phyloP scores from a whole-genome alignment of 2,329 filamentous ascomycete genomes.

The Periconia sp. region DNA sequence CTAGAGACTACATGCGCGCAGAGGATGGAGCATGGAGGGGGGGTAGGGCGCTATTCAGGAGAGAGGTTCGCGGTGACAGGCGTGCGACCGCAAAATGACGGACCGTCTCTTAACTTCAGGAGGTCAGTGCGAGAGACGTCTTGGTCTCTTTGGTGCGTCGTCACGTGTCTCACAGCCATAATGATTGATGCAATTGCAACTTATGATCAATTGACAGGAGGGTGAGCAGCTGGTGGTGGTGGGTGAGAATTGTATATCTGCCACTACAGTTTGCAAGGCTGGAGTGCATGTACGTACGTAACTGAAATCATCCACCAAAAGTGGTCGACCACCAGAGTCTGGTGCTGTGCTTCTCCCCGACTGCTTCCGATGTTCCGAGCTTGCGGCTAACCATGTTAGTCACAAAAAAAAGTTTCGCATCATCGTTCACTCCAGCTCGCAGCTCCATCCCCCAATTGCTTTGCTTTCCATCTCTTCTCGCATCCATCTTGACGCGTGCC shows the following conservation, averaged over 20 bases:
- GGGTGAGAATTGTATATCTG: too few species aligned
- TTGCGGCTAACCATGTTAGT: not conserved
- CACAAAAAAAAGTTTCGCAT: conserved; percentile 1
- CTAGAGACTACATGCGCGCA: conserved; percentile 15
- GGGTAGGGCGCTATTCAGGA: not conserved
- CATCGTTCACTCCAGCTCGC: not conserved
- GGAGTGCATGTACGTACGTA: too few species aligned
- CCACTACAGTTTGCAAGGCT: too few species aligned
- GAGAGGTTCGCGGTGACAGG: not conserved
- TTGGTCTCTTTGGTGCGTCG: not conserved
- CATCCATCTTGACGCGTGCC: conserved; percentile 8
- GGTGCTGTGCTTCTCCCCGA: not conserved
- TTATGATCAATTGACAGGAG: too few species aligned
- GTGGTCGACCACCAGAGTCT: not conserved
- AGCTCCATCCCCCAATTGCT: not conserved
- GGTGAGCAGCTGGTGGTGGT: too few species aligned
- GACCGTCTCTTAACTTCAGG: conserved; percentile 1
- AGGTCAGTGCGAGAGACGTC: conserved; percentile 1
- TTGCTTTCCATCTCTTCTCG: conserved; percentile 4
- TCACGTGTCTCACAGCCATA: not conserved
- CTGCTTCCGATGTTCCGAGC: not conserved
- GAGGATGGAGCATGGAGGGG: conserved; percentile 3
- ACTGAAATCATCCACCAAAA: too few species aligned
- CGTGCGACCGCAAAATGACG: not conserved
- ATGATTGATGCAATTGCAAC: too few species aligned